Percentiles rank a stretch among this genome's conserved stretches.
These are phyloP conservation scores for Ammopiptanthus mongolicus DNA, from an alignment of 306 rosid species.

Conservation along the genomic window DNA sequence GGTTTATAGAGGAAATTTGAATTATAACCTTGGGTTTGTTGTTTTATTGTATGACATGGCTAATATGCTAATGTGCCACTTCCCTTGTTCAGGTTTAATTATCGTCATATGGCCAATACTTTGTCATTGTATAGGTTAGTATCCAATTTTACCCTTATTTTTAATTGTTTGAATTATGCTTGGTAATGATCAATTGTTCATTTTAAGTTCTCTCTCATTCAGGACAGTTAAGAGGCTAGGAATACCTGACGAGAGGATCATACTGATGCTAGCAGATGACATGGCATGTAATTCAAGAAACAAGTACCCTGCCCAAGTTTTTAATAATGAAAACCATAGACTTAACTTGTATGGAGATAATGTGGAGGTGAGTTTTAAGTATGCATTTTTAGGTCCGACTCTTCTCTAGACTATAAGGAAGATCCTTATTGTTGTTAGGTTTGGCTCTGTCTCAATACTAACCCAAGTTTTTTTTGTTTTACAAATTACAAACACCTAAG, in stretches of 20 bases:
- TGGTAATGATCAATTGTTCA: background rate
- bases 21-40: background rate
- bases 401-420: background rate
- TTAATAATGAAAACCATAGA: constrained; percentile 90
- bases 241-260: constrained; percentile 97
- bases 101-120: constrained; percentile 97
- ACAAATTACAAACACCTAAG: background rate
- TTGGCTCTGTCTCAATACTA: background rate
- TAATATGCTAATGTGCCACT: background rate
- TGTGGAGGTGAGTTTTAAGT: constrained; percentile 69
- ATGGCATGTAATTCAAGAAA: constrained; percentile 97
- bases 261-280: constrained; percentile 96
- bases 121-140: constrained; percentile 75
- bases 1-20: background rate
- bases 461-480: background rate
- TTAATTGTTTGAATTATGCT: background rate
- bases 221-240: constrained; percentile 97
- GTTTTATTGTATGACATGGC: background rate
- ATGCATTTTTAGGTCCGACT: background rate
- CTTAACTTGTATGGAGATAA: constrained; percentile 94
- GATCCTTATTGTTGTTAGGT: background rate
- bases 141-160: constrained; percentile 7
- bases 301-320: constrained; percentile 93
- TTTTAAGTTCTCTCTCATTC: constrained; percentile 26
- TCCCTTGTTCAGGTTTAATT: constrained; percentile 74